These are phyloP conservation scores for Corynespora cassiicola DNA, from an alignment of 2,329 filamentous ascomycete genomes.

Conservation along the genomic window DNA sequence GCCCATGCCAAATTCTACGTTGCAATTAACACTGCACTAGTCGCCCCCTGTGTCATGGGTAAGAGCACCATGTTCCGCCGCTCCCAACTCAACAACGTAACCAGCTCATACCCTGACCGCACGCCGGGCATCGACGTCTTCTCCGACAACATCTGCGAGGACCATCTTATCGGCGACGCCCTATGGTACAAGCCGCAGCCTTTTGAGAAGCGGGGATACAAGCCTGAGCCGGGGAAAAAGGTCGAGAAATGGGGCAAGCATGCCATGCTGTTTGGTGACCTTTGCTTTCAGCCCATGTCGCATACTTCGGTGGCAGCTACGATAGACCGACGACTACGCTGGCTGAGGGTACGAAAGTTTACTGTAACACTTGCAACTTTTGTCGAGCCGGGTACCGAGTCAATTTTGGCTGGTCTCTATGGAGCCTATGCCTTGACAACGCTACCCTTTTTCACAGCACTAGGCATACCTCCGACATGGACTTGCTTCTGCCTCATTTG, in stretches of 20 bases:
- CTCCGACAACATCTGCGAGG: slow-evolving; percentile 95
- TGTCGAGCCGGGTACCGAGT: slow-evolving; percentile 91
- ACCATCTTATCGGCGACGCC: slow-evolving; percentile 92
- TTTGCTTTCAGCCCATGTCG: slow-evolving; percentile 88
- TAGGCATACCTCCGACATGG: slow-evolving; percentile 72
- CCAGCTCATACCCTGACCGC: slow-evolving; percentile 57
- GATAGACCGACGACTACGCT: slow-evolving; percentile 80
- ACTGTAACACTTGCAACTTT: slow-evolving; percentile 88
- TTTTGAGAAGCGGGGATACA: slow-evolving; percentile 34
- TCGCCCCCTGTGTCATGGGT: slow-evolving; percentile 92
- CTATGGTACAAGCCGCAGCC: slow-evolving; percentile 72
- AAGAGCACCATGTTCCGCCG: slow-evolving; percentile 99
- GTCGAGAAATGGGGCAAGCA: slow-evolving; percentile 72
- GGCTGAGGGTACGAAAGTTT: slow-evolving; percentile 93
- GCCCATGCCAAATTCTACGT: slow-evolving; percentile 97
- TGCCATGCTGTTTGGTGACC: slow-evolving; percentile 80
- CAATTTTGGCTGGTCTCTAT: slow-evolving; percentile 81
- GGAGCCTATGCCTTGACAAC: slow-evolving; percentile 81
- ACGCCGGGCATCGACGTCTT: slow-evolving; percentile 86
- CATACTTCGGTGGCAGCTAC: slow-evolving; percentile 81
- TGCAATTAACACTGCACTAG: slow-evolving; percentile 89
- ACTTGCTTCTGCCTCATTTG: slow-evolving; percentile 69
- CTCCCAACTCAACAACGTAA: slow-evolving; percentile 82
- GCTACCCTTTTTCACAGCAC: slow-evolving; percentile 66
- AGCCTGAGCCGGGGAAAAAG: slow-evolving; percentile 29